These are phyloP conservation scores for Curvularia sp. DNA, from an alignment of 2,329 filamentous ascomycete species.

Conservation along the genomic window DNA sequence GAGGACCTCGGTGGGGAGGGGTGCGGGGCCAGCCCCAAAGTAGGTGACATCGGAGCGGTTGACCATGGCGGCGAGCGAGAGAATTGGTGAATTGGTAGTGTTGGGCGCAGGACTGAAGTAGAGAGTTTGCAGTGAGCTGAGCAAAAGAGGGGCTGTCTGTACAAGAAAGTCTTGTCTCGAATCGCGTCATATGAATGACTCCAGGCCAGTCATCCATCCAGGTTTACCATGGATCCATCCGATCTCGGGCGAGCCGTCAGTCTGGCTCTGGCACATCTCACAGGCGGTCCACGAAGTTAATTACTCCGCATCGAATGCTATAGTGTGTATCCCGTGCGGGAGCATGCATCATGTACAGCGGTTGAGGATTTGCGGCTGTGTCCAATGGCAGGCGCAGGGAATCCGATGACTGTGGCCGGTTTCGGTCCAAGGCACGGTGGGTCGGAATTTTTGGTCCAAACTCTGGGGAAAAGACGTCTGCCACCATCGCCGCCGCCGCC, in stretches of 20 bases:
- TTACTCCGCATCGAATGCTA: slow-evolving; percentile 6
- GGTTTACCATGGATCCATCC: slow-evolving; percentile 19
- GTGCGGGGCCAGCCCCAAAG: slow-evolving; percentile 90
- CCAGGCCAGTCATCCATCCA: slow-evolving; percentile 20
- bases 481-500: slow-evolving; percentile 38
- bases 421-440: slow-evolving; percentile 24
- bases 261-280: neutral
- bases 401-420: slow-evolving; percentile 43
- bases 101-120: neutral
- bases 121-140: slow-evolving; percentile 9
- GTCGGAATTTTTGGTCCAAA: slow-evolving; percentile 23
- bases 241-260: slow-evolving; percentile 31
- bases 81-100: slow-evolving; percentile 5
- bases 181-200: slow-evolving; percentile 43
- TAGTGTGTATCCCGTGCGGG: slow-evolving; percentile 16
- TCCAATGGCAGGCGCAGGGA: slow-evolving; percentile 37
- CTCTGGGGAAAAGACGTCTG: slow-evolving; percentile 27
- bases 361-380: slow-evolving; percentile 24
- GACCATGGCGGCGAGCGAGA: slow-evolving; percentile 62
- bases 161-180: slow-evolving; percentile 24
- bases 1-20: slow-evolving; percentile 80
- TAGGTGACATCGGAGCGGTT: slow-evolving; percentile 77
- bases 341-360: slow-evolving; percentile 29
- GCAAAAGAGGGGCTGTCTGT: slow-evolving; percentile 14
- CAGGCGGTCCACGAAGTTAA: slow-evolving; percentile 7